Evolutionary conservation across 163 green algal genomes (phyloP), one percentile per base, ranked within the genome.

Genomic region (Smithsoniella earleae): DNA sequence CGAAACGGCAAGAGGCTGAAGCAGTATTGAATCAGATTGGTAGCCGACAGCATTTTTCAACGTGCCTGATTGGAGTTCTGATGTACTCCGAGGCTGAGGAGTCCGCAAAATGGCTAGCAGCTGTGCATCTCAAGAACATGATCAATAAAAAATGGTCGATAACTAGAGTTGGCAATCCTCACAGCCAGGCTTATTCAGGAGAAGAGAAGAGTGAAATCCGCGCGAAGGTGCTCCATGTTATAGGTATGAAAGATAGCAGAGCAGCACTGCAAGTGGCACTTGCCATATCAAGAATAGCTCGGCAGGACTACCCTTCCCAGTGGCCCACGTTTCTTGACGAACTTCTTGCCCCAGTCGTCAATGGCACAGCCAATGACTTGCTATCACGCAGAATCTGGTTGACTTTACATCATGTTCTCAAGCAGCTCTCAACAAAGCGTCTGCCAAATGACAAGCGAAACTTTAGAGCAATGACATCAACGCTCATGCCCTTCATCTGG

Each of bases 391-490:
- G 92, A 2, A 81, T 86, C 6, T 93, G 93, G 75, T 81, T 96
- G 4, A 85, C 88, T 16, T 80, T 98, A 33, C 92, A 98, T 77
- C 86, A 96, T 76, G 82, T 96, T 25, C 79, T 97, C n/a, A 97
- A 97, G 79, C 92, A 98, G 81, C 86, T 98, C 18, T 82, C 88
- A 27, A 90, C 85, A 64, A 97, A 97, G 82, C 82, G 92, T 5
- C 84, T 98, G 27, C 76, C 78, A 0, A 76, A 82, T 20, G 92
- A 98, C 69, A 88, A 95, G 75, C 80, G 80, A n/a, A 87, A 81
- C 38, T 97, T 97, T 82, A 82, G 88, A 44, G 76, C 91, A 82
- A 83, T 92, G 33, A 8, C 58, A 3, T n/a, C 58, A 18, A 40
- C n/a, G n/a, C 25, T 69, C 6, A 33, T 69, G 20, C 58, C 58